Base-by-base conservation (phyloP, 2,329 filamentous ascomycete species). In the Lizonia empirigonia region DNA sequence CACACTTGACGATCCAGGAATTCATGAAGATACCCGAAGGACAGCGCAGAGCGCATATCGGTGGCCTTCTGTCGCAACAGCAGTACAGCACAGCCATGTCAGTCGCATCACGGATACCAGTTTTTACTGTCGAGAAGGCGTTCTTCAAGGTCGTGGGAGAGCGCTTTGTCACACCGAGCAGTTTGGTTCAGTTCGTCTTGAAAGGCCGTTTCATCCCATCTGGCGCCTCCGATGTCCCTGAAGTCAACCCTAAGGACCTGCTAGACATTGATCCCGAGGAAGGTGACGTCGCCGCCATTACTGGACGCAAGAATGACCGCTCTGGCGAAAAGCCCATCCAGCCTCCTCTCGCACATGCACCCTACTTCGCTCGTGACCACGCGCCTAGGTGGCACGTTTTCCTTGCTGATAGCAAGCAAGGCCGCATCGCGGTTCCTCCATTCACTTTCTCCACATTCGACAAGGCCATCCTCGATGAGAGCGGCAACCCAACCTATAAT, bases 91-190 rank as follows among this genome's bases (percentile, higher is more conserved):
- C 86, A 33, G 89, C 88, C 29, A 80, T 96, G 53, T 76, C 77
- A 37, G 88, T 97, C 23, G 92, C 91, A 22, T 85, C 85, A 63
- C 90, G 97, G 75, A 81, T 99, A 22, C 94, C 94, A 1, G 84
- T 85, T 58, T 81, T 99, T 47, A 84, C 89, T 50, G 85, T 99
- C 9, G 90, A 91, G 68, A 95, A 91, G 77, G 90, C 91, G 7
- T 99, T 96, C 77, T 99, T 99, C 85, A 99, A 99, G 80, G 95
- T 99, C 36, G 87, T 91, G 44, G 94, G 94, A 69, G 95, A 99
- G 77, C 90, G 89, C 60, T 89, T 88, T 72, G 90, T 99, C 68
- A 96, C 93, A 24, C 92, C 94, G 6, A 90, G 89, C 51, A 96
- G 91, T 49, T 83, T 99, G 29, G 93, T 97, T 18, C 93, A 92